phyloP scores from a whole-genome alignment of 768 basidiomycete genomes.

The Lactarius akahatsu region DNA sequence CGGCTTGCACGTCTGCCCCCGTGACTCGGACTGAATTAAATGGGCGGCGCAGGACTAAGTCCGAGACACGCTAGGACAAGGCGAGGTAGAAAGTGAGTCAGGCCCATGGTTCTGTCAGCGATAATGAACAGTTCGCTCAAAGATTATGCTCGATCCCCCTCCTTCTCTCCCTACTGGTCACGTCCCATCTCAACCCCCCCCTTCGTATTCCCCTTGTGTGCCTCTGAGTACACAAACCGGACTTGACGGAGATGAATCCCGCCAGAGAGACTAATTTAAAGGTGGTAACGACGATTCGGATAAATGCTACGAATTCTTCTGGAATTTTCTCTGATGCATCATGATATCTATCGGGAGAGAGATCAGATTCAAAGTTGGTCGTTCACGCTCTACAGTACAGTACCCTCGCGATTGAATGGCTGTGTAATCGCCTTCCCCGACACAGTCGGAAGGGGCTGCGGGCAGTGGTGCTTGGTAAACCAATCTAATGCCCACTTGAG shows the following conservation, averaged over 20 bases:
- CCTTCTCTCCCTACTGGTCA: not conserved
- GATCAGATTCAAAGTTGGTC: conserved; percentile 1
- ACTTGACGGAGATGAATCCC: conserved; percentile 20
- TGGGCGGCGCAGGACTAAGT: conserved; percentile 25
- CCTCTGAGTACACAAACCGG: conserved; percentile 10
- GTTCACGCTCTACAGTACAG: not conserved
- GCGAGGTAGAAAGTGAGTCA: conserved; percentile 9
- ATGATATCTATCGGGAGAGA: not conserved
- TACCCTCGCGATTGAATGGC: not conserved
- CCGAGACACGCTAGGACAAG: conserved; percentile 21
- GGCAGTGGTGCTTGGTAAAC: not conserved
- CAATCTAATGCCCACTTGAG: not conserved
- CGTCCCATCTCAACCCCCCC: not conserved
- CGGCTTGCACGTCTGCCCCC: conserved; percentile 13
- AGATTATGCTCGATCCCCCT: conserved; percentile 3
- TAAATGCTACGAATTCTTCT: conserved; percentile 5
- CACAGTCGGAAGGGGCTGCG: not conserved
- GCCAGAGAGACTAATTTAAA: conserved; percentile 3
- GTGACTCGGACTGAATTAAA: conserved; percentile 8
- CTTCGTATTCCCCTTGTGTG: not conserved
- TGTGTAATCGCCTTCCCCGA: not conserved
- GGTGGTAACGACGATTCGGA: conserved; percentile 9
- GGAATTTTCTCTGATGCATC: conserved; percentile 1
- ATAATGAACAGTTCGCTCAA: conserved; percentile 2
- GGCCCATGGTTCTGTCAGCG: not conserved